A percentile compares a stretch with the other conserved stretches of the same genome.
Conservation (phyloP, 148 eudicot species). For the Fallopia convolvulus region DNA sequence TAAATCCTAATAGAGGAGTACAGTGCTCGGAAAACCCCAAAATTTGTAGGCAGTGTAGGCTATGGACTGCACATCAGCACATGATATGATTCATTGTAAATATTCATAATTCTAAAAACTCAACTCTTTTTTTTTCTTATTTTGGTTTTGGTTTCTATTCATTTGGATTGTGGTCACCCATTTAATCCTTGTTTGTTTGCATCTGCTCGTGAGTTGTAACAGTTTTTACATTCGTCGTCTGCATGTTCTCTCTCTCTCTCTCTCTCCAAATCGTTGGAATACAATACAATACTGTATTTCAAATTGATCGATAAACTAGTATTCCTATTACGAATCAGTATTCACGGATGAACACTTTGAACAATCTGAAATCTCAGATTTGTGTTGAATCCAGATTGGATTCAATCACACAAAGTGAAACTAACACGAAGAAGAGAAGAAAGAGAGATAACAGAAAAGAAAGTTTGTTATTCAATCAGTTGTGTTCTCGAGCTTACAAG, state of each 20-base stretch:
- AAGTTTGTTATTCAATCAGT: too few relatives aligned
- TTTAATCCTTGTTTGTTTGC: not conserved
- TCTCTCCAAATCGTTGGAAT: not conserved
- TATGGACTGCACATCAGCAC: not conserved
- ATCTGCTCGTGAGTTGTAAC: not conserved
- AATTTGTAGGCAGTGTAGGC: not conserved
- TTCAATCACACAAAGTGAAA: too few relatives aligned
- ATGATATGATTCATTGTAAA: not conserved
- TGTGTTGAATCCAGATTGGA: too few relatives aligned
- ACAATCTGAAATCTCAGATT: too few relatives aligned
- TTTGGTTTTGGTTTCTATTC: not conserved
- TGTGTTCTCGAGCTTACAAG: too few relatives aligned
- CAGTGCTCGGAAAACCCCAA: not conserved
- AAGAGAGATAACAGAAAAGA: too few relatives aligned
- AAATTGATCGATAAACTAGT: too few relatives aligned
- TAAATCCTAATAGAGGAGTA: not conserved
- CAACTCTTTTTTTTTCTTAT: not conserved
- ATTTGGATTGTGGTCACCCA: not conserved
- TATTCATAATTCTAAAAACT: not conserved
- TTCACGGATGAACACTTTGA: too few relatives aligned
- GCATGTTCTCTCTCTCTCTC: not conserved
- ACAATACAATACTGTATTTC: too few relatives aligned
- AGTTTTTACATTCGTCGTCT: not conserved
- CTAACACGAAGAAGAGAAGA: too few relatives aligned
- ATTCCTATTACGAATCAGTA: too few relatives aligned